phyloP scores from a whole-genome alignment of 768 basidiomycete species.

The Hygrocybe punicea region DNA sequence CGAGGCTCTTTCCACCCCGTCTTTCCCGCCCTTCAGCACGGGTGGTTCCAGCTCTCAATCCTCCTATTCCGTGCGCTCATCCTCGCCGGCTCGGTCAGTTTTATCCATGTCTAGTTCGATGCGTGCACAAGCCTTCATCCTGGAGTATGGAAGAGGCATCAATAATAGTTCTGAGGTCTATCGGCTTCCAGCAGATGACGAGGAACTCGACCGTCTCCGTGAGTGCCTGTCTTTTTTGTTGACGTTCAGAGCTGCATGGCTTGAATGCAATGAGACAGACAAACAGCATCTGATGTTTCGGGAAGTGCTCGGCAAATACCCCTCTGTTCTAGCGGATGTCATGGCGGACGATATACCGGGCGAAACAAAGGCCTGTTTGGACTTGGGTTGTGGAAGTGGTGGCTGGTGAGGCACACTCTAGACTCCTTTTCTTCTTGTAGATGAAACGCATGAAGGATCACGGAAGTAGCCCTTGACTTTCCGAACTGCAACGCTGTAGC shows the following conservation, averaged over 20 bases:
- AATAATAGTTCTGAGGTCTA: constrained; percentile 82
- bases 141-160: constrained; percentile 65
- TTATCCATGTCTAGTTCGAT: constrained; percentile 65
- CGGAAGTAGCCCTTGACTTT: constrained; percentile 70
- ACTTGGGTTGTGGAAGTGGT: constrained; percentile 79
- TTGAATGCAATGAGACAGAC: too few relatives aligned
- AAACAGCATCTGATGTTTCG: constrained; percentile 66
- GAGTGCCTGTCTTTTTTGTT: constrained; percentile 1
- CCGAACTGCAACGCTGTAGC: constrained; percentile 66
- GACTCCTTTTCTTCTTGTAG: constrained; percentile 6
- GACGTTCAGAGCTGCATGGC: too few relatives aligned
- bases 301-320: constrained; percentile 65
- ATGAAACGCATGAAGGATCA: constrained; percentile 50
- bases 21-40: constrained; percentile 38
- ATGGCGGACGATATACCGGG: constrained; percentile 59
- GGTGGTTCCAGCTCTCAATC: constrained; percentile 48
- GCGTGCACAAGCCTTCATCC: constrained; percentile 53
- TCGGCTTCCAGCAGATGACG: constrained; percentile 72
- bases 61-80: constrained; percentile 22
- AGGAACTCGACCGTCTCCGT: constrained; percentile 72
- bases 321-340: constrained; percentile 52
- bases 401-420: constrained; percentile 50
- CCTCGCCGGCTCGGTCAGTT: constrained; percentile 61
- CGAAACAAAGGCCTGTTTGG: constrained; percentile 62
- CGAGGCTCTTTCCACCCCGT: constrained; percentile 46